A percentile compares a stretch with the other conserved stretches of the same genome.
Conservation (phyloP, 768 basidiomycete genomes). For the Pleurotus ostreatus region DNA sequence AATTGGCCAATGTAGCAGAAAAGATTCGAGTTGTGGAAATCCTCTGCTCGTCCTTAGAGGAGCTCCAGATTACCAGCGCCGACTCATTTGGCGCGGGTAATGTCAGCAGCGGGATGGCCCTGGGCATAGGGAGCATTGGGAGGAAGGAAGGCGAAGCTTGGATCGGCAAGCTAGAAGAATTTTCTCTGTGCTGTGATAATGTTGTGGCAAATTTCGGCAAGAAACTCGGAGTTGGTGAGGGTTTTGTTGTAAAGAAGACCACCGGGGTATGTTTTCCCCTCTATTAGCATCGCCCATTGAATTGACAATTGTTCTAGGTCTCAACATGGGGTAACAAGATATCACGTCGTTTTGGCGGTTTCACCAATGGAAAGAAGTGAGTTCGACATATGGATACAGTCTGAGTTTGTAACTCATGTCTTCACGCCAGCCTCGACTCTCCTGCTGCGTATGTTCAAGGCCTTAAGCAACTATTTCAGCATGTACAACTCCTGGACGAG, state of each 20-base stretch:
- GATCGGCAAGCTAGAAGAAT: constrained; percentile 76
- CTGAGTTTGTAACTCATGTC: constrained; percentile 12
- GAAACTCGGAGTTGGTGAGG: constrained; percentile 86
- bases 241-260: constrained; percentile 76
- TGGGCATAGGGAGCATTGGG: constrained; percentile 75
- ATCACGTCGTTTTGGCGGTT: constrained; percentile 73
- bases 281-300: not conserved
- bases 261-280: constrained; percentile 10
- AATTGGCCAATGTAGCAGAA: constrained; percentile 74
- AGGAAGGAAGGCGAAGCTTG: constrained; percentile 77
- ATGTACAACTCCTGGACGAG: constrained; percentile 81
- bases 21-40: constrained; percentile 85
- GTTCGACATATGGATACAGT: constrained; percentile 17
- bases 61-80: constrained; percentile 66
- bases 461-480: constrained; percentile 66
- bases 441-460: constrained; percentile 80
- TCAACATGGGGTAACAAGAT: constrained; percentile 71
- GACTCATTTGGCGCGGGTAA: constrained; percentile 78
- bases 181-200: constrained; percentile 72
- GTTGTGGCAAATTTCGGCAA: constrained; percentile 80
- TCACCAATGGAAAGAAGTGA: constrained; percentile 88
- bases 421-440: constrained; percentile 68
- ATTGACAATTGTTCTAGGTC: constrained; percentile 6
- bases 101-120: constrained; percentile 66
- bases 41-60: constrained; percentile 73